These are phyloP conservation scores for Calophaca sinica DNA, from an alignment of 306 rosid species.

Conservation along the genomic window DNA sequence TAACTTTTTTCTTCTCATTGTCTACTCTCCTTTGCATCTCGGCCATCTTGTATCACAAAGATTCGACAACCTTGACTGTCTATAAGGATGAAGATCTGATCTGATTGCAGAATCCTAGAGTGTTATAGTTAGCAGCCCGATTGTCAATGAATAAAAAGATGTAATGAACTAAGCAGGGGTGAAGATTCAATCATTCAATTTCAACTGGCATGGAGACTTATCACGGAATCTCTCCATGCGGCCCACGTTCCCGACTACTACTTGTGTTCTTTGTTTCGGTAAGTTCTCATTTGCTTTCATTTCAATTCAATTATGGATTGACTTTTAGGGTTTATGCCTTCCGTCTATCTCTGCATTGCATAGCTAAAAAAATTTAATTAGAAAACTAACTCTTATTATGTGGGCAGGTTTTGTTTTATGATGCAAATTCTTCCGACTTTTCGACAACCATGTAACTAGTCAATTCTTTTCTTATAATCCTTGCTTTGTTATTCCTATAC, in stretches of 20 bases:
- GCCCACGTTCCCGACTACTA: constrained; percentile 41
- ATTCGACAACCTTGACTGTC: too few relatives aligned
- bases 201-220: constrained; percentile 36
- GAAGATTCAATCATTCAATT: constrained; percentile 27
- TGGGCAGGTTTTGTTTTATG: constrained; percentile 60
- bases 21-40: too few relatives aligned
- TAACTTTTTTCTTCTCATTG: too few relatives aligned
- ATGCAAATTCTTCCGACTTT: constrained; percentile 46
- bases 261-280: constrained; percentile 56
- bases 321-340: constrained; percentile 39
- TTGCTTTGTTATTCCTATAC: not conserved
- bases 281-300: constrained; percentile 6
- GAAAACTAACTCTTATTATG: constrained; percentile 16
- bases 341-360: not conserved
- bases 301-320: not conserved
- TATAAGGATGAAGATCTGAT: not conserved
- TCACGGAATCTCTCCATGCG: constrained; percentile 1
- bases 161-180: not conserved
- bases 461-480: constrained; percentile 12
- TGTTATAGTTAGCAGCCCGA: not conserved
- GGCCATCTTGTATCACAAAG: too few relatives aligned
- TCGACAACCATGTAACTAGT: constrained; percentile 57
- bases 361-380: not conserved
- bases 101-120: not conserved
- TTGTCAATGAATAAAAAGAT: not conserved